Conservation (phyloP, 2,329 filamentous ascomycete species). For the Penicillium capsulatum region DNA sequence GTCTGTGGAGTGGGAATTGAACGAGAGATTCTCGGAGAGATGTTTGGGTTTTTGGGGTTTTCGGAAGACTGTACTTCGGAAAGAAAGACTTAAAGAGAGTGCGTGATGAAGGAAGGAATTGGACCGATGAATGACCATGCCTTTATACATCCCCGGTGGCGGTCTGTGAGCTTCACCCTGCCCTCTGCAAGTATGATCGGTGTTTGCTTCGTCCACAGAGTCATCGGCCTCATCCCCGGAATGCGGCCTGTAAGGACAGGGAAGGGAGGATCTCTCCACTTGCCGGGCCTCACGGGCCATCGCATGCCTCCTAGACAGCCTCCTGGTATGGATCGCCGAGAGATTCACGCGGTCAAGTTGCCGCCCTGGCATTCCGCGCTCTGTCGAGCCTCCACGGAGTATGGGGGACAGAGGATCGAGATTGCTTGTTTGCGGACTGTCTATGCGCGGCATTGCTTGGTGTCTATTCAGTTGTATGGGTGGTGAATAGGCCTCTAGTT, state of each 20-base stretch:
- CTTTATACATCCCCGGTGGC: conserved; percentile 33
- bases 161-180: conserved; percentile 18
- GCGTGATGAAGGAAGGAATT: conserved; percentile 26
- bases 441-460: no score
- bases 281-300: conserved; percentile 6
- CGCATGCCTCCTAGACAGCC: conserved; percentile 4
- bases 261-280: conserved; percentile 16
- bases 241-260: conserved; percentile 29
- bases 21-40: conserved; percentile 25
- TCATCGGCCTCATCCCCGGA: conserved; percentile 24
- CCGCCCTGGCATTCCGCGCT: conserved; percentile 13
- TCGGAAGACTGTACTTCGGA: conserved; percentile 26
- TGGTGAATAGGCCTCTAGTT: no score
- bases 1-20: conserved; percentile 30
- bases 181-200: conserved; percentile 5
- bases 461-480: no score
- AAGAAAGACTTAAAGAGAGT: conserved; percentile 31
- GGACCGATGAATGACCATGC: conserved; percentile 17
- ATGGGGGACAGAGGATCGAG: not conserved
- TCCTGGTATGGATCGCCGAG: conserved; percentile 28
- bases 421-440: not conserved
- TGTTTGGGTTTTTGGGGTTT: conserved; percentile 5
- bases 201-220: conserved; percentile 9
- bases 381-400: not conserved
- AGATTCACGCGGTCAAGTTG: conserved; percentile 9